Evolutionary conservation across 345 rosid genomes (phyloP), one percentile per base, ranked within the genome.

Genomic region (Sonneratia alba): DNA sequence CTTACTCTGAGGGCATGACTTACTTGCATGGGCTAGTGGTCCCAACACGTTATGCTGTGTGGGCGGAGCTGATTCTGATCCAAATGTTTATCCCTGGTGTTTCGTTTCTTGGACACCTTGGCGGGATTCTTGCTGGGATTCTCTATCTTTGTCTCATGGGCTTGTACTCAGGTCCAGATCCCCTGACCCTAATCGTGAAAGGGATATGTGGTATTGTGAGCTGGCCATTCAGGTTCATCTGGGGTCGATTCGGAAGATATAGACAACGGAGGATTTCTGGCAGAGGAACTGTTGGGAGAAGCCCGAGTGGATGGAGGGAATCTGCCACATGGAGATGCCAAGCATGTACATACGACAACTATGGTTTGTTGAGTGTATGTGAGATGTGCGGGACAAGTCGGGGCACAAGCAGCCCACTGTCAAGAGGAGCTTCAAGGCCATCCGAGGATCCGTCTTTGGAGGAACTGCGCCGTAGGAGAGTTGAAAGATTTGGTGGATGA

Each of bases 31-130:
- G 98, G 64, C 69, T 95, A 48, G 21, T 88, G 5, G 83, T 92
- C 18, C 98, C 98, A 2, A 76, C 99, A 19, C 85, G 84, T 63
- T 72, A 87, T 74, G 99, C 96, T 63, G 99, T 96, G 9, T 92
- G 98, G 99, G 97, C 96, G 0, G 99, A 95, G 77, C 76, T 95
- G 83, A 73, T 90, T 73, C 90, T 95, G 21, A 84, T 95, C 70
- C 99, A 95, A 76, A 83, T 95, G 89, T 81, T 95, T 83, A 91
- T 89, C 8, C 98, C 98, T 0, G 88, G 86, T 1, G 93, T 84
- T 78, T 95, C 99, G 0, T 95, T 95, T 81, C 87, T 92, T 9
- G 99, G 98, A 37, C 99, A 95, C 79, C 94, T 95, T 15, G 92
- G 98, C 69, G 99, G 99, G 36, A 89, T 95, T 61, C 92, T 95